These are phyloP conservation scores for Butyriboletus appendiculatus DNA, from an alignment of 1,284 basidiomycete genomes.

Conservation along the genomic window DNA sequence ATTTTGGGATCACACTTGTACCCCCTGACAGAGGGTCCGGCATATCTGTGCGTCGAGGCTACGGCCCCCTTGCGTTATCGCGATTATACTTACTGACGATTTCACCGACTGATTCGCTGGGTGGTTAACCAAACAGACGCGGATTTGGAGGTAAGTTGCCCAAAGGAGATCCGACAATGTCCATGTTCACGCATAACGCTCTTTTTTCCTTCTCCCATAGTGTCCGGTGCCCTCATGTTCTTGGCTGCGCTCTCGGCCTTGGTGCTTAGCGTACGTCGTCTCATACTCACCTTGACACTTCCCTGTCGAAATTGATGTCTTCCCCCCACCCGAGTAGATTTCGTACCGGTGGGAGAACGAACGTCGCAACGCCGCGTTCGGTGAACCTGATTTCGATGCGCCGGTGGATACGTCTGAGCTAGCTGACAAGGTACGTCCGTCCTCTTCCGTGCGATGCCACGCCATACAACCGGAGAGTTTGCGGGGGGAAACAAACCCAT, in stretches of 20 bases:
- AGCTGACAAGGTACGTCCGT: constrained; percentile 58
- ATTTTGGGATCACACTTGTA: constrained; percentile 73
- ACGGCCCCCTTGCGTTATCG: no score
- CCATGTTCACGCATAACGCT: neutral
- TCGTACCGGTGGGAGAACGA: constrained; percentile 66
- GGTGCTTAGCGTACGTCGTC: constrained; percentile 50
- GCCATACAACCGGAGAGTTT: neutral
- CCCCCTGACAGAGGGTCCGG: constrained; percentile 61
- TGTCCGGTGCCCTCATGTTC: constrained; percentile 50
- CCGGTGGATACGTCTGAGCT: constrained; percentile 65
- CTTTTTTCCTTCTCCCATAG: neutral
- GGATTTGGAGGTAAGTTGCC: constrained; percentile 27
- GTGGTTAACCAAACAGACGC: constrained; percentile 13
- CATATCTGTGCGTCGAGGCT: constrained; percentile 51
- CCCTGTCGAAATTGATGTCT: neutral
- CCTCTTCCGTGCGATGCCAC: neutral
- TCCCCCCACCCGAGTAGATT: constrained; percentile 39
- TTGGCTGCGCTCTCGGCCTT: constrained; percentile 55
- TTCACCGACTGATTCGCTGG: neutral
- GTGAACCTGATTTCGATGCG: constrained; percentile 48
- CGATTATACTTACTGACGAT: constrained; percentile 2
- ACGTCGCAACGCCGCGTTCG: constrained; percentile 54
- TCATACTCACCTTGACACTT: neutral
- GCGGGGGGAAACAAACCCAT: no score
- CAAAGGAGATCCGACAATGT: neutral